Evolutionary conservation across 176 grass and related monocot genomes (phyloP).

Genomic region (Dendrocalamus sinicus): DNA sequence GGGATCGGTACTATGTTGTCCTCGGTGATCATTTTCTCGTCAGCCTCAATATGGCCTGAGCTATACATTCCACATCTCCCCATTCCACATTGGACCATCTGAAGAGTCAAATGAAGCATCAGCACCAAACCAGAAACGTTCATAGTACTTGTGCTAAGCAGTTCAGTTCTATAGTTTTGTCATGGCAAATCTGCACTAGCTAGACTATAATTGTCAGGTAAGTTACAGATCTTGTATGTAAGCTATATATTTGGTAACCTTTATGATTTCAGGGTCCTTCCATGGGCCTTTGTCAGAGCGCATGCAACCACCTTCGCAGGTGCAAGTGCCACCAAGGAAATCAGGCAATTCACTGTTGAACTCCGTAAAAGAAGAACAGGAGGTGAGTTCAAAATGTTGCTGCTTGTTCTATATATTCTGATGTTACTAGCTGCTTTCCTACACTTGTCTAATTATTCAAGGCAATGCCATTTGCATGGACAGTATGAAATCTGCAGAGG

Average conservation of each 20-base stretch:
- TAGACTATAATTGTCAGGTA: background rate
- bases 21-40: constrained; percentile 87
- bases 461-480: constrained; percentile 3
- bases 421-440: background rate
- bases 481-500: background rate
- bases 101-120: constrained; percentile 17
- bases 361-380: background rate
- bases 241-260: constrained; percentile 36
- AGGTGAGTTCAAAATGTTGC: constrained; percentile 25
- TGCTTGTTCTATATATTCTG: background rate
- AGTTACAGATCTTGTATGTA: background rate
- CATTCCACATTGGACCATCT: constrained; percentile 93
- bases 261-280: constrained; percentile 92
- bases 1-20: constrained; percentile 55
- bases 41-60: constrained; percentile 42
- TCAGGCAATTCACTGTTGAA: constrained; percentile 79
- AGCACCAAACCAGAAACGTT: background rate
- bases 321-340: constrained; percentile 88
- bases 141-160: background rate
- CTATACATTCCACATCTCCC: constrained; percentile 68
- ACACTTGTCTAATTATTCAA: background rate
- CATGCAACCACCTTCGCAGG: constrained; percentile 92
- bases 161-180: background rate
- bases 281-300: constrained; percentile 95
- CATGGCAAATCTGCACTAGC: background rate